Evolutionary conservation across 139 green algal genomes (phyloP).

Genomic region (Picochlorum sp.): DNA sequence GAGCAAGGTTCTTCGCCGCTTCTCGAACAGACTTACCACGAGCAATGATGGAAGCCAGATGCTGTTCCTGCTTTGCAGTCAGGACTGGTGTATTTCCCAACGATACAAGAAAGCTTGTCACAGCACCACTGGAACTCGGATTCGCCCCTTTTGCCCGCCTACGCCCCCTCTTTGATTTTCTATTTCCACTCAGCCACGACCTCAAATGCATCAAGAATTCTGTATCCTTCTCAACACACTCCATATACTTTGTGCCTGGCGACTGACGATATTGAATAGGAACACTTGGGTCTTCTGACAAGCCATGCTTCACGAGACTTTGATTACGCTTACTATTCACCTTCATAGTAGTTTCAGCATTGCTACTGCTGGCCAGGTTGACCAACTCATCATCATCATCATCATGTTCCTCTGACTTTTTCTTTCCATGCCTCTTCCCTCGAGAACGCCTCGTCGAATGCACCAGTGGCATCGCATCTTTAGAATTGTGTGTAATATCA

Average conservation of each 20-base stretch:
- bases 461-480: too few species aligned
- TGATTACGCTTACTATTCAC: too few species aligned
- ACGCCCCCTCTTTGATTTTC: neutral
- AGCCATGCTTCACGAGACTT: too few species aligned
- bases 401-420: too few species aligned
- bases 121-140: neutral
- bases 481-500: too few species aligned
- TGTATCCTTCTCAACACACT: neutral
- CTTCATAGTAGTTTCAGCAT: too few species aligned
- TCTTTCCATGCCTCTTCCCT: too few species aligned
- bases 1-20: constrained; percentile 2
- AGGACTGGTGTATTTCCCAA: constrained; percentile 26
- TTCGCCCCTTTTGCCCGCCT: neutral
- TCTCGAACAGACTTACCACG: constrained; percentile 6
- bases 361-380: too few species aligned
- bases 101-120: constrained; percentile 1
- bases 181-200: constrained; percentile 2
- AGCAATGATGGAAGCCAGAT: constrained; percentile 15
- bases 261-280: neutral
- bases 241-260: neutral
- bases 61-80: constrained; percentile 12
- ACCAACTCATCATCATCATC: too few species aligned
- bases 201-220: constrained; percentile 1
- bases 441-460: too few species aligned
- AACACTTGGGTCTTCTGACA: neutral